Percentiles rank a stretch among this genome's conserved stretches.
phyloP scores from a whole-genome alignment of 495 filamentous ascomycete genomes.

The Chaetomium cochliodes region DNA sequence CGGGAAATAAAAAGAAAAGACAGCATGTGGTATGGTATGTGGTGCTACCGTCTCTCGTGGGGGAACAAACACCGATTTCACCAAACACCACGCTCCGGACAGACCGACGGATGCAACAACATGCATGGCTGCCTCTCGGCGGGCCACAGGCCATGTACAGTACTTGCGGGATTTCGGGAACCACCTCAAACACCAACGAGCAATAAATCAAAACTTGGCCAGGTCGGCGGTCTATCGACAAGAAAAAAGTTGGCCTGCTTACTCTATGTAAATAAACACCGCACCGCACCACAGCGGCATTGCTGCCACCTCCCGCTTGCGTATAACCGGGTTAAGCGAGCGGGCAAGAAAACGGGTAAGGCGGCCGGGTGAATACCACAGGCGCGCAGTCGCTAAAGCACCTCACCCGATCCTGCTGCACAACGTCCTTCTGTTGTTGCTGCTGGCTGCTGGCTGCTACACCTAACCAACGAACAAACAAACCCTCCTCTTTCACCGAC shows the following conservation, averaged over 20 bases:
- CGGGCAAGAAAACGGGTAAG: background rate
- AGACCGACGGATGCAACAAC: background rate
- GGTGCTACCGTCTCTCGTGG: background rate
- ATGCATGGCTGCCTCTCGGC: background rate
- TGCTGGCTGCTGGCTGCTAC: too few relatives aligned
- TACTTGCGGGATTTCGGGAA: conserved; percentile 10
- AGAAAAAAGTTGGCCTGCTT: conserved; percentile 1
- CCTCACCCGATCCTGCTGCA: conserved; percentile 5
- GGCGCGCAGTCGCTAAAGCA: background rate
- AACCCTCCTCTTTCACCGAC: background rate
- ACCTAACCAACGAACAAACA: background rate
- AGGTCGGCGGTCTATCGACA: conserved; percentile 6
- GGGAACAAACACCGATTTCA: background rate
- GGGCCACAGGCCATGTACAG: background rate
- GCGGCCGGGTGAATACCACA: conserved; percentile 15
- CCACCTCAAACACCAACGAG: background rate
- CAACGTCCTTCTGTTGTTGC: background rate
- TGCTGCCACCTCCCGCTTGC: conserved; percentile 1
- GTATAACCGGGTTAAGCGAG: conserved; percentile 20
- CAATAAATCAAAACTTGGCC: background rate
- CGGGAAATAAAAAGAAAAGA: background rate
- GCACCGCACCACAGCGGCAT: background rate
- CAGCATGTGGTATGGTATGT: too few relatives aligned
- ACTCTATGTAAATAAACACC: conserved; percentile 11
- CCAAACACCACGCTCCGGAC: background rate